Evolutionary conservation across 2,329 filamentous ascomycete species (phyloP), one percentile per base, ranked within the genome.

Genomic region (Penicillium rolfsii): DNA sequence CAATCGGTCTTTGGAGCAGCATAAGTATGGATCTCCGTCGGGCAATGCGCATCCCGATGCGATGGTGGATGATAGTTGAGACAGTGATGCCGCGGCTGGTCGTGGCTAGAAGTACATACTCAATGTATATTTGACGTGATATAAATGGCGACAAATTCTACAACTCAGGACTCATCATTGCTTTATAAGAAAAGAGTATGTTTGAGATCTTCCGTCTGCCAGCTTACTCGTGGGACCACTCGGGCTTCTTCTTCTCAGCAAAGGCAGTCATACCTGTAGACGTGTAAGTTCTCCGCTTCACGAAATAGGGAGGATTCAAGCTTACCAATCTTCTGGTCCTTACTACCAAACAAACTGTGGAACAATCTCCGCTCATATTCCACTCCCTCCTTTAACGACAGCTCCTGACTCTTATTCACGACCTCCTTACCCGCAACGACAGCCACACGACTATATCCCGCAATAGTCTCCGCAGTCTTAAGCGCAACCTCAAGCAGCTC

Each of bases 341-440:
- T 86, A 75, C 90, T 96, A 24, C 94, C 95, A 81, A 99, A 99
- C 72, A 97, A 74, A 28, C 88, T 85, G 79, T 99, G 95, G 83
- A 99, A 99, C 36, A 98, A 84, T 56, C 93, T 86, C 74, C 95
- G 85, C 85, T 99, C 95, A 79, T 88, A 98, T 80, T 99, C 95
- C 1, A 99, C 90, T 14, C 95, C 95, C 73, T 98, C 95, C 69
- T 90, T 83, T 61, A 99, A 81, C 3, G 89, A 84, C 68, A 97
- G 79, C 71, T 99, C 95, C 83, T 98, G 93, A 77, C 93, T 97
- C 88, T 97, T 98, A 77, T 98, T 97, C 58, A 99, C 94, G n/a
- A 95, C 94, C 83, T 99, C 95, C 84, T 99, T 99, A 59, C 87
- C 89, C 11, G 91, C 95, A 80, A 92, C 88, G 60, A 96, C 87